Base-by-base conservation (phyloP, 768 basidiomycete genomes). In the Suillus alpinus region DNA sequence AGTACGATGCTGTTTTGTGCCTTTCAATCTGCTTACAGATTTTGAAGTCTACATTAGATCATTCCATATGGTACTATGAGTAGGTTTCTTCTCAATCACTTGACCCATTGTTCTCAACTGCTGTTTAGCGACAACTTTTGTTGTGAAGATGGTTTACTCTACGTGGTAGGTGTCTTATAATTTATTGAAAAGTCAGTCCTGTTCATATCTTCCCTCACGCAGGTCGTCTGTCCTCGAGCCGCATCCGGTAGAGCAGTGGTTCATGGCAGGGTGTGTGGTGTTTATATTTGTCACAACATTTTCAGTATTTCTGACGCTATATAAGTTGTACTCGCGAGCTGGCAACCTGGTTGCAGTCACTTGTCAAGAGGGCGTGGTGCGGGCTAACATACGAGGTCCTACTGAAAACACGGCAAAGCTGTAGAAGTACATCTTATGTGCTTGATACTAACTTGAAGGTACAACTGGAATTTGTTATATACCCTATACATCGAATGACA, bases 11-110 rank as follows among this genome's bases (percentile, higher is more conserved):
- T 40, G 36, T 56, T 9, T 49, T 60, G 64, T 63, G 32, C 40
- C 8, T 49, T 37, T 36, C 14, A 47, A 31, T 20, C 44, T 6
- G 20, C 57, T 58, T 36, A 51, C 60, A 14, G 56, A 51, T 8
- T 32, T 39, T 51, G 13, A 52, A 89, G 87, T 88, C 88, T 18
- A 86, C 87, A 3, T 73, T 93, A 43, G 91, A 93, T 72, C 92
- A 94, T 74, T 80, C 87, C 39, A 86, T 94, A 60, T 89, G 83
- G 77, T 94, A 86, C 71, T 94, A 92, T 66, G 80, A 83, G 90
- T 89, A 70, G 68, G 83, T 67, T 16, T 36, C 12, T 57, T 20
- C 37, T 43, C 16, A 10, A 56, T 4, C 56, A 32, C 20, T 56
- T 57, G 51, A 3, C 46, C 3, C 3, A 18, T 10, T 40, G 40